Evolutionary conservation across 202 grass and related monocot species (phyloP), one percentile per base, ranked within the genome.

Genomic region (Dendrocalamus latiflorus): DNA sequence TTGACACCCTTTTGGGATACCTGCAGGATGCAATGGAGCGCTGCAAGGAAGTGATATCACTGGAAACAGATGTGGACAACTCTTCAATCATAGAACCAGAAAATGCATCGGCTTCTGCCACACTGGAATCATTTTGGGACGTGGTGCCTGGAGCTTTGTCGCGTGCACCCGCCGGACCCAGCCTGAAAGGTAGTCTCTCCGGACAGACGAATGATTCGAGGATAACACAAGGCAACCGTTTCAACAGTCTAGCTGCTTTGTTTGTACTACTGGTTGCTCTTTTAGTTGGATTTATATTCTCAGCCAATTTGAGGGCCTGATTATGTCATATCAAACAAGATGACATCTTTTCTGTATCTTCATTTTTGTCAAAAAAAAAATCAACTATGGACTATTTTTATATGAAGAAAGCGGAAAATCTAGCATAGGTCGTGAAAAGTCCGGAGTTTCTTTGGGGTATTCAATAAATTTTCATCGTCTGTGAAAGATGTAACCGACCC

Each of bases 41-140:
- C 63, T 97, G 90, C 90, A 94, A 91, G 76, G 92, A 97, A 84
- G 86, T 97, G 79, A 91, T 97, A 70, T 82, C 95, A 5, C 70
- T 97, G 67, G 92, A 94, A 80, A 41, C 68, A 70, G 62, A 28
- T 53, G 41, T 80, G 22, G 81, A 89, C 1, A 88, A 22, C 6
- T 78, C 81, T n/a, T 76, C 86, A 18, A 63, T 97, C 17, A 33
- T 93, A 56, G 94, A 97, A 83, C 74, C 85, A 15, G 95, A 97
- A 88, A 75, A 68, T 41, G 70, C 51, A 61, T 45, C 65, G 9
- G 21, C 21, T 17, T 67, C 76, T 3, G 57, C 30, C 14, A 88
- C 28, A 22, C 70, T 83, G 37, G 86, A 87, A 86, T 91, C 92
- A 67, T 97, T 93, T 62, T 94, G 85, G 95, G 88, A 91, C 36